Evolutionary conservation across 2,329 filamentous ascomycete species (phyloP), one percentile per base, ranked within the genome.

Genomic region (Hypoxylon sp.): DNA sequence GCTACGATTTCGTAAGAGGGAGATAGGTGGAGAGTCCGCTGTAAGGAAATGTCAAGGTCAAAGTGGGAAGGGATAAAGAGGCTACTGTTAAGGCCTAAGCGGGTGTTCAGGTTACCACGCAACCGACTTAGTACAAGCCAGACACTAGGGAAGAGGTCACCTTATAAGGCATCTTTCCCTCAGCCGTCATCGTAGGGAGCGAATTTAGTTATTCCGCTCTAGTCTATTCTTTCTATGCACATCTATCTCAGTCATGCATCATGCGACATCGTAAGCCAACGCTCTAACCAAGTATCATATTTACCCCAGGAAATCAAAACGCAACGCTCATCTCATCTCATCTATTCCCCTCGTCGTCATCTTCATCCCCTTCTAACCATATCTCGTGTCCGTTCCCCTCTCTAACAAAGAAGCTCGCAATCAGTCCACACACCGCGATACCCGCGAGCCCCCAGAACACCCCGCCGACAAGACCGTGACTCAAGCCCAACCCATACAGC

Each of bases 351-450:
- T 77, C 74, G 0, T 78, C 76, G 0, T 81, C 82, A 33, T 86
- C 85, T 29, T 87, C 84, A 69, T 91, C 89, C 0, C 88, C 89
- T 29, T 90, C 87, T 1, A 91, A 76, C 82, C 88, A 83, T 50
- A 91, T 87, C 76, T 91, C 89, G 75, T 91, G 88, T 0, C 90
- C 90, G 73, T 89, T 81, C 0, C 89, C 89, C 71, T 91, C 89
- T 57, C 79, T 80, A 8, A 91, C 86, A 66, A 86, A 84, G 71
- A 84, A 83, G 59, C 86, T 90, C 4, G 85, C 84, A 3, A 86
- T 65, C 17, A 84, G 77, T 0, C 85, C 86, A 22, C 81, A 78
- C 0, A 86, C 69, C 0, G 87, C 87, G 6, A 89, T 80, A 2
- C 79, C 77, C 10, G 82, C 83, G 44, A 90, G 75, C 0, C 81